Evolutionary conservation across 345 rosid species (phyloP).

Genomic region (Eutrema japonicum): DNA sequence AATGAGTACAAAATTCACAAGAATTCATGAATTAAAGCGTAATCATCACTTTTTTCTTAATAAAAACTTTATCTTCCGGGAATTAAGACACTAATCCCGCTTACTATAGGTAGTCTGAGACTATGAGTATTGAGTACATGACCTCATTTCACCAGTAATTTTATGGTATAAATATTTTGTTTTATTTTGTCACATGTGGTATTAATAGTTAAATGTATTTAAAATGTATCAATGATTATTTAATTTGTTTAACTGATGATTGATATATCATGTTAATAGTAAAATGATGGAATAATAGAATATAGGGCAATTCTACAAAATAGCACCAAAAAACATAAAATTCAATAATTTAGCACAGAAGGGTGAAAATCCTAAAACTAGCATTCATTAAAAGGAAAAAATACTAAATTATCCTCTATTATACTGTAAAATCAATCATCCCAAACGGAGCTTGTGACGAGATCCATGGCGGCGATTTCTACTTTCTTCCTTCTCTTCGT

Average conservation of each 20-base stretch:
- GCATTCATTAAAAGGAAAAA: too few species aligned
- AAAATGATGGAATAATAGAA: not conserved
- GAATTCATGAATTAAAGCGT: constrained; percentile 39
- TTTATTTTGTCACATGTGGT: not conserved
- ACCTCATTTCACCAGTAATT: constrained; percentile 13
- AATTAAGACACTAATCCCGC: constrained; percentile 46
- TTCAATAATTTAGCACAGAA: too few species aligned
- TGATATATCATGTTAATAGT: not conserved
- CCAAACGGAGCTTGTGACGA: too few species aligned
- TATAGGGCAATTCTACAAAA: too few species aligned
- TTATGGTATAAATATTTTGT: not conserved
- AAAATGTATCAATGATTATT: not conserved
- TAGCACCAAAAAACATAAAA: too few species aligned
- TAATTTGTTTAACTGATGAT: not conserved
- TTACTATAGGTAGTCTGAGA: constrained; percentile 17
- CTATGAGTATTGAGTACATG: constrained; percentile 12
- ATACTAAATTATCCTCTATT: too few species aligned
- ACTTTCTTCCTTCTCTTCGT: too few species aligned
- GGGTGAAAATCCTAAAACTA: too few species aligned
- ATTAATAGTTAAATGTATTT: not conserved
- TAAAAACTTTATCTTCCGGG: constrained; percentile 40
- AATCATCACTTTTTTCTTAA: constrained; percentile 30
- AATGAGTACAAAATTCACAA: constrained; percentile 17
- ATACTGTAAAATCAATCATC: too few species aligned
- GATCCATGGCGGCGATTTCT: too few species aligned